Percentiles rank a stretch among this genome's conserved stretches.
These are phyloP conservation scores for Leccinum arenicola DNA, from an alignment of 768 basidiomycete species.

Conservation along the genomic window DNA sequence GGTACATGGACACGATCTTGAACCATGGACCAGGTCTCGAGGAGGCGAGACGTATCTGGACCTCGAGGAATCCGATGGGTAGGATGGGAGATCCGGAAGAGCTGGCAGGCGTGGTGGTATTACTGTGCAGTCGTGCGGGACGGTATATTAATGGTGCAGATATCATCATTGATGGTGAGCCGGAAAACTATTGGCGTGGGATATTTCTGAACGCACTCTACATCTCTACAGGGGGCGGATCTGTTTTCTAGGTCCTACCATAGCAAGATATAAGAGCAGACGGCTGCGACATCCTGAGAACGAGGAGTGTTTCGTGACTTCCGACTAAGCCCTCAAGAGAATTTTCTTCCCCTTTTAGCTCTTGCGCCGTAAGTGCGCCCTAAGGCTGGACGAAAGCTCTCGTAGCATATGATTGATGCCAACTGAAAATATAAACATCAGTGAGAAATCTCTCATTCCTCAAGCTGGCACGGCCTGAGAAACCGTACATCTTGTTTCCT, in stretches of 20 bases:
- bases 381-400: neutral
- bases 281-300: neutral
- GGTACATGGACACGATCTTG: constrained; percentile 43
- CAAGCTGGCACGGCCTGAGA: neutral
- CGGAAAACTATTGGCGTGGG: neutral
- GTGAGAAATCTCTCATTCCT: neutral
- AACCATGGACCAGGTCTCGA: constrained; percentile 35
- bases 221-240: constrained; percentile 18
- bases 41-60: constrained; percentile 36
- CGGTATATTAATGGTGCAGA: constrained; percentile 43
- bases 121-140: constrained; percentile 42
- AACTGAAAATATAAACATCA: neutral
- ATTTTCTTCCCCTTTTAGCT: neutral
- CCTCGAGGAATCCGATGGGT: constrained; percentile 40
- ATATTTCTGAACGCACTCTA: neutral
- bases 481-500: too few relatives aligned
- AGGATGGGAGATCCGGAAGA: constrained; percentile 43
- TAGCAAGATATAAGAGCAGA: neutral
- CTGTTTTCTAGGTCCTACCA: constrained; percentile 16
- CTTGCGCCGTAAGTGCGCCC: neutral
- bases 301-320: neutral
- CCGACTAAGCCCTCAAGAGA: neutral
- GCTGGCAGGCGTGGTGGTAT: constrained; percentile 36
- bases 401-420: neutral
- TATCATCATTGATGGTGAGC: constrained; percentile 41